A percentile compares a stretch with the other conserved stretches of the same genome.
Conservation (phyloP, 2,329 filamentous ascomycete genomes). For the Cordyceps farinosa region DNA sequence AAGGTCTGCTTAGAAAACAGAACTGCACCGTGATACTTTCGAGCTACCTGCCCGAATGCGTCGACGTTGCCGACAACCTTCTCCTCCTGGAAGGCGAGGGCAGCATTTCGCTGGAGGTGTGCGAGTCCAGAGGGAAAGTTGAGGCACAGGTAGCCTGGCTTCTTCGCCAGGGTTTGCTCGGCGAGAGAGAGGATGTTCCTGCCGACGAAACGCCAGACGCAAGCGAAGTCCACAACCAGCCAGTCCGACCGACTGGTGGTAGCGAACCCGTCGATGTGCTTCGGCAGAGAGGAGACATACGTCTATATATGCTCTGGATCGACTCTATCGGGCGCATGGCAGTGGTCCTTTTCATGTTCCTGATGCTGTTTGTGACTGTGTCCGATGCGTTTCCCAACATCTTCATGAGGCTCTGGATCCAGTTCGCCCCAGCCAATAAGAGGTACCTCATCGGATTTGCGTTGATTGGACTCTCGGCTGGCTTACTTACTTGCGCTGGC, state of each 20-base stretch:
- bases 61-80: slow-evolving; percentile 6
- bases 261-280: background rate
- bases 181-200: background rate
- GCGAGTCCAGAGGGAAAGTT: background rate
- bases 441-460: background rate
- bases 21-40: background rate
- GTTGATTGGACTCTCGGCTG: background rate
- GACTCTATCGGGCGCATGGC: background rate
- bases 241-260: background rate
- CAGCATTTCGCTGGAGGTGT: too few species aligned
- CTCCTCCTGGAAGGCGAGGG: background rate
- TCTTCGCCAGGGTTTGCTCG: background rate
- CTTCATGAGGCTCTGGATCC: background rate
- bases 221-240: background rate
- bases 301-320: background rate
- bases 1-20: background rate
- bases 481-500: background rate
- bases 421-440: background rate
- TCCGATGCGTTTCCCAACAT: background rate
- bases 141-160: background rate
- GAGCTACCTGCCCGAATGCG: background rate
- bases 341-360: background rate
- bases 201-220: background rate
- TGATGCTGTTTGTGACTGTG: background rate
- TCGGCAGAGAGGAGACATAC: background rate